Conservation (phyloP, 805 yeast species). For the Lachancea quebecensis region DNA sequence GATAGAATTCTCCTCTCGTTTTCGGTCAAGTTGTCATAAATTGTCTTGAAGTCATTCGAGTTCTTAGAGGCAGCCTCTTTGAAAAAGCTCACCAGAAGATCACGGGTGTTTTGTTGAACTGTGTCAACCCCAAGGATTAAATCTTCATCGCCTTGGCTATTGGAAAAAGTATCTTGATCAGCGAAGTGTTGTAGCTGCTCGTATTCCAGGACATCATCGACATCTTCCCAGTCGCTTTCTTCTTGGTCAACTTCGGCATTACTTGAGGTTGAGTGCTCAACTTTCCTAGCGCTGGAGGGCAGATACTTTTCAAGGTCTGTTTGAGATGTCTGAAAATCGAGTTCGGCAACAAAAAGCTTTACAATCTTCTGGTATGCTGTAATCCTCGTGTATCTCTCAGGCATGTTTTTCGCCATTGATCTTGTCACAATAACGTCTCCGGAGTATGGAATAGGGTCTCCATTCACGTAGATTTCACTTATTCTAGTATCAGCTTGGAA, state of each 20-base stretch:
- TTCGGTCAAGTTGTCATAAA: conserved; percentile 43
- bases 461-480: conserved; percentile 54
- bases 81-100: conserved; percentile 45
- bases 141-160: conserved; percentile 14
- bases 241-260: conserved; percentile 26
- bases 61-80: conserved; percentile 47
- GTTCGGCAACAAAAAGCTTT: conserved; percentile 62
- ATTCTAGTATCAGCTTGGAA: conserved; percentile 50
- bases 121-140: background rate
- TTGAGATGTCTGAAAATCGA: conserved; percentile 54
- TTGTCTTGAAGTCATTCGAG: conserved; percentile 43
- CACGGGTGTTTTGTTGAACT: conserved; percentile 20
- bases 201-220: conserved; percentile 61
- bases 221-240: conserved; percentile 68
- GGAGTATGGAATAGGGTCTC: conserved; percentile 60
- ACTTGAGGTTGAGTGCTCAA: conserved; percentile 4
- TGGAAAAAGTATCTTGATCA: conserved; percentile 33
- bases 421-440: conserved; percentile 71
- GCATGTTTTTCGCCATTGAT: conserved; percentile 67
- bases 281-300: conserved; percentile 28
- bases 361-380: conserved; percentile 67
- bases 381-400: conserved; percentile 55
- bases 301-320: conserved; percentile 28
- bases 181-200: conserved; percentile 57
- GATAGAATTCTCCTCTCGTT: conserved; percentile 48